Conservation (phyloP, 169 alveolate genomes). For the Eimeria maxima region DNA sequence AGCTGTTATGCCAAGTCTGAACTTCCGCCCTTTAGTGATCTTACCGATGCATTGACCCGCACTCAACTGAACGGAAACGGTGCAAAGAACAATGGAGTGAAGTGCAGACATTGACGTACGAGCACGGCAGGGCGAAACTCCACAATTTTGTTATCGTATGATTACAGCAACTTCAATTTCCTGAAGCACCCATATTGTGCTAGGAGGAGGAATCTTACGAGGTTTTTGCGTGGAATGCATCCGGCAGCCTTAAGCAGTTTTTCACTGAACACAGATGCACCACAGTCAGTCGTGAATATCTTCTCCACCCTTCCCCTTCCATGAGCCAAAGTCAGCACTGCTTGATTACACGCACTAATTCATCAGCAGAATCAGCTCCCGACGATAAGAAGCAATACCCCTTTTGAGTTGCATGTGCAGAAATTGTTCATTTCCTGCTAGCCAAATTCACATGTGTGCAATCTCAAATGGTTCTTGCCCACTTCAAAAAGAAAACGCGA, state of each 20-base stretch:
- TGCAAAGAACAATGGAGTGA: not conserved
- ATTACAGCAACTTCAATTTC: not conserved
- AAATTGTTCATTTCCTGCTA: not conserved
- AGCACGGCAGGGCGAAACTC: too few relatives aligned
- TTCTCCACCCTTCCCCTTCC: not conserved
- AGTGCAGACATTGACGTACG: too few relatives aligned
- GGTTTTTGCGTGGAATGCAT: constrained; percentile 92
- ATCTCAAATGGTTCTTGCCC: not conserved
- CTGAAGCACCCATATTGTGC: not conserved
- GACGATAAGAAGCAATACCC: not conserved
- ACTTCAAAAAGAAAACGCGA: constrained; percentile 92
- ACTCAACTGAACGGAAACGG: constrained; percentile 70
- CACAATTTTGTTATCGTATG: too few relatives aligned
- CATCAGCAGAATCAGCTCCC: not conserved
- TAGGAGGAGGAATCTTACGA: constrained; percentile 64
- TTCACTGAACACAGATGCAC: constrained; percentile 81
- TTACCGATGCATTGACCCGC: constrained; percentile 96
- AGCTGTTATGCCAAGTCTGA: constrained; percentile 95
- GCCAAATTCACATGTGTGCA: not conserved
- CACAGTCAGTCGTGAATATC: not conserved
- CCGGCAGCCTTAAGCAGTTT: constrained; percentile 90
- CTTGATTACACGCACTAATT: not conserved
- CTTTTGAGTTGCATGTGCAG: too few relatives aligned
- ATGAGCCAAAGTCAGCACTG: not conserved
- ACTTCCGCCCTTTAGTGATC: constrained; percentile 95